A percentile compares a stretch with the other conserved stretches of the same genome.
Evolutionary conservation across 495 filamentous ascomycete genomes (phyloP).

Genomic region (Penicillium egyptiacum): DNA sequence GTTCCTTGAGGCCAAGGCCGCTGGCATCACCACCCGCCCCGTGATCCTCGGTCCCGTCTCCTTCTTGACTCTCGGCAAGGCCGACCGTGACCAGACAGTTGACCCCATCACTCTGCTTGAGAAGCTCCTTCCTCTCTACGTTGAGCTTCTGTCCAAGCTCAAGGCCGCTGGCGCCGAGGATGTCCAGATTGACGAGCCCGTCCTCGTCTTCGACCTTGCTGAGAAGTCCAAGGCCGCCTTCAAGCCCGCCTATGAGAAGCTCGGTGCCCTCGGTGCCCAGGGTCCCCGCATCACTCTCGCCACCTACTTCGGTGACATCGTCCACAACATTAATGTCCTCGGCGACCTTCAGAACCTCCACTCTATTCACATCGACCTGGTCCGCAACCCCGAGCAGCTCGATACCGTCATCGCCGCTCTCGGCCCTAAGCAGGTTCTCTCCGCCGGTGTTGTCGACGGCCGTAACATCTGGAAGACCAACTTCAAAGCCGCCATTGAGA

Average conservation of each 20-base stretch:
- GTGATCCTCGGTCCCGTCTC: constrained; percentile 94
- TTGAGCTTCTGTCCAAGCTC: constrained; percentile 83
- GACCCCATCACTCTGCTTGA: constrained; percentile 89
- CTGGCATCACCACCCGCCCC: constrained; percentile 86
- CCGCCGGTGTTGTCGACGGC: constrained; percentile 93
- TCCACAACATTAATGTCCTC: constrained; percentile 94
- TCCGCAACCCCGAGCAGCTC: constrained; percentile 96
- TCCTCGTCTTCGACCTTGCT: constrained; percentile 89
- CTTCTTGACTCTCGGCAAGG: constrained; percentile 94
- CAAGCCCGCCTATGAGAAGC: constrained; percentile 93
- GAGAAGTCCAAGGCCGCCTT: constrained; percentile 90
- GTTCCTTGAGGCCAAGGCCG: constrained; percentile 96
- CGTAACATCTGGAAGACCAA: constrained; percentile 99
- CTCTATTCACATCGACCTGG: constrained; percentile 90
- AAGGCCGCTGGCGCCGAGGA: constrained; percentile 91
- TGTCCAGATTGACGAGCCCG: constrained; percentile 97
- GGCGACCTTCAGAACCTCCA: constrained; percentile 65
- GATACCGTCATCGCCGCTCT: constrained; percentile 72
- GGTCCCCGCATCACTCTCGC: constrained; percentile 81
- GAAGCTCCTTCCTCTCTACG: constrained; percentile 88
- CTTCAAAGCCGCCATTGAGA: constrained; percentile 86
- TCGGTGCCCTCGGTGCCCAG: constrained; percentile 69
- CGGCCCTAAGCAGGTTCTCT: constrained; percentile 83
- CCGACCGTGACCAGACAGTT: constrained; percentile 88
- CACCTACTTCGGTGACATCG: constrained; percentile 99